phyloP scores from a whole-genome alignment of 495 filamentous ascomycete genomes.

The Aspergillus diversus region DNA sequence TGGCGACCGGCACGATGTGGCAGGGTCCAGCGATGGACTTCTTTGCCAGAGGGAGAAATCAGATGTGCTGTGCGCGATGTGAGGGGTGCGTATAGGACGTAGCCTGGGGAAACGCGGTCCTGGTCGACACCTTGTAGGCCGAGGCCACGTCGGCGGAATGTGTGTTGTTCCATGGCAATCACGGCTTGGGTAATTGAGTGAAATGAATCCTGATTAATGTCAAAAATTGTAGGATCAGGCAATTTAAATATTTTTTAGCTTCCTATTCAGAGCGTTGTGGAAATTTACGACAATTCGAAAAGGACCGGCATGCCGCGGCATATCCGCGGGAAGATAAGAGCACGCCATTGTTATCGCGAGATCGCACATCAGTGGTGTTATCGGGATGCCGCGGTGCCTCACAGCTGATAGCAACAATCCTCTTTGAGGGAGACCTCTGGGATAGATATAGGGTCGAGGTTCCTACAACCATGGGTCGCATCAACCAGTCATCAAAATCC shows the following conservation, averaged over 20 bases:
- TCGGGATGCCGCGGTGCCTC: constrained; percentile 12
- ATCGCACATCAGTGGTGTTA: constrained; percentile 27
- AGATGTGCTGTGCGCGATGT: constrained; percentile 46
- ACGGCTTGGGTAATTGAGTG: not conserved
- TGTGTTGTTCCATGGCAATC: constrained; percentile 46
- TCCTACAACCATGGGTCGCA: not conserved
- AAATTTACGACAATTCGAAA: constrained; percentile 7
- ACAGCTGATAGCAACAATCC: not conserved
- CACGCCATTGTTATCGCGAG: constrained; percentile 27
- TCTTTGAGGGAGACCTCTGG: not conserved
- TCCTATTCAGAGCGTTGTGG: not conserved
- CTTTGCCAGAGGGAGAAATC: constrained; percentile 43
- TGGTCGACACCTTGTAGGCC: constrained; percentile 47
- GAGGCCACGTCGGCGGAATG: constrained; percentile 45
- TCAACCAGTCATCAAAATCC: not conserved
- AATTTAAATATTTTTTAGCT: not conserved
- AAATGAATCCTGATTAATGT: not conserved
- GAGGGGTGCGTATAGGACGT: constrained; percentile 47
- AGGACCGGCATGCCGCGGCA: constrained; percentile 35
- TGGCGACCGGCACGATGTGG: constrained; percentile 48
- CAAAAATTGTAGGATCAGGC: not conserved
- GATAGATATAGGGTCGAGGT: constrained; percentile 6
- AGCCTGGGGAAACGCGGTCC: constrained; percentile 42
- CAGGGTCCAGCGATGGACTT: constrained; percentile 49
- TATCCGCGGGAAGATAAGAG: constrained; percentile 30